phyloP scores from a whole-genome alignment of 1,284 basidiomycete species.

The Tausonia pullulans region DNA sequence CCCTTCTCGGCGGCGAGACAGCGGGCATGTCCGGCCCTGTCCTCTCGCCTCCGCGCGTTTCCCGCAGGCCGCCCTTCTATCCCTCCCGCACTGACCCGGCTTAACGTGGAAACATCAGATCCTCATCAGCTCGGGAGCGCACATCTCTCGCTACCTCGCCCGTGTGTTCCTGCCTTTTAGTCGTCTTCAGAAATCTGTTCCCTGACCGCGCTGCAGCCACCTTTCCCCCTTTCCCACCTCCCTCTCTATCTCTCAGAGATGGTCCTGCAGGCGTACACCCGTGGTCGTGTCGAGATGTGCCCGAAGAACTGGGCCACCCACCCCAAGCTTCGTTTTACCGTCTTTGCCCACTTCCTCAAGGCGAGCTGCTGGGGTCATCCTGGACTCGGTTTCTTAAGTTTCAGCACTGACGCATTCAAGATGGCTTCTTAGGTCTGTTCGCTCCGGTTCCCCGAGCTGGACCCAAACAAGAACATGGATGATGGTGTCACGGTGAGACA shows the following conservation, averaged over 20 bases:
- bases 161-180: neutral
- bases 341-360: constrained; percentile 3
- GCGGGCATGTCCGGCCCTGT: too few relatives aligned
- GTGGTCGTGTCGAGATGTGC: neutral
- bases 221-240: neutral
- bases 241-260: neutral
- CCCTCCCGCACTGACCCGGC: neutral
- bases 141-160: constrained; percentile 5
- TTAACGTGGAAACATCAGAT: neutral
- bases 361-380: neutral
- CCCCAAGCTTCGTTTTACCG: neutral
- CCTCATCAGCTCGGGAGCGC: neutral
- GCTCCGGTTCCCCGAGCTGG: too few relatives aligned
- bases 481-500: too few relatives aligned
- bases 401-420: too few relatives aligned
- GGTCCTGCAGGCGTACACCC: neutral
- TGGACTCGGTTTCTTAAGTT: too few relatives aligned
- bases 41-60: too few relatives aligned
- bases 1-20: too few relatives aligned
- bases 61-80: too few relatives aligned
- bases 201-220: neutral
- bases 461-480: too few relatives aligned
- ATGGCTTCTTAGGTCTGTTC: too few relatives aligned
- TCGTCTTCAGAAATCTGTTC: too few relatives aligned
- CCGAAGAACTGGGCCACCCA: neutral